A percentile compares a stretch with the other conserved stretches of the same genome.
These are phyloP conservation scores for Xylaria palmicola DNA, from an alignment of 495 filamentous ascomycete genomes.

Conservation along the genomic window DNA sequence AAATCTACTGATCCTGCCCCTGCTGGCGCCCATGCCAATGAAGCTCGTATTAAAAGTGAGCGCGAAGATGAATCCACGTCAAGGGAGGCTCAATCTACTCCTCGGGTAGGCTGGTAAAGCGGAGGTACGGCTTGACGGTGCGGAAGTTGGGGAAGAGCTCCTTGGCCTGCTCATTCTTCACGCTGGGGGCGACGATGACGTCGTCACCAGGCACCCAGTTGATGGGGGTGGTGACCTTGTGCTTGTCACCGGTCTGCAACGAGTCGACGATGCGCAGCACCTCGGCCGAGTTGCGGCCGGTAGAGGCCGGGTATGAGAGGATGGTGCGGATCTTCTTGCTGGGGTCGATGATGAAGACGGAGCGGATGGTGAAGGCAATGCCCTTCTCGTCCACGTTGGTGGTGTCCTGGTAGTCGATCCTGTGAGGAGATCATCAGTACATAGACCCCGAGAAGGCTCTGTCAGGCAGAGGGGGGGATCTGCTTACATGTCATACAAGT, in stretches of 20 bases:
- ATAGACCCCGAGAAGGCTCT: neutral
- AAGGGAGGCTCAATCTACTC: slow-evolving; percentile 26
- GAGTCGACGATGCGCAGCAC: slow-evolving; percentile 94
- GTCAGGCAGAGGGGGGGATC: neutral
- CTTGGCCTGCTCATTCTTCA: slow-evolving; percentile 86
- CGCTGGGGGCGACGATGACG: slow-evolving; percentile 89
- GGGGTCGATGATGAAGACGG: slow-evolving; percentile 98
- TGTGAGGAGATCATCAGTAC: slow-evolving; percentile 28
- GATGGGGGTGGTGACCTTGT: slow-evolving; percentile 89
- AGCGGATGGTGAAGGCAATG: slow-evolving; percentile 97
- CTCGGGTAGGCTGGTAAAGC: slow-evolving; percentile 67
- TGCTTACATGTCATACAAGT: slow-evolving; percentile 90
- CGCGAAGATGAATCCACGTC: neutral
- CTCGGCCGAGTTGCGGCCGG: slow-evolving; percentile 94
- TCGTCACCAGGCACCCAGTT: slow-evolving; percentile 91
- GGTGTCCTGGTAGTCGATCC: slow-evolving; percentile 74
- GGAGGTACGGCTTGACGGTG: slow-evolving; percentile 90
- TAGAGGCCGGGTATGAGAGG: slow-evolving; percentile 94
- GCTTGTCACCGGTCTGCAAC: slow-evolving; percentile 95
- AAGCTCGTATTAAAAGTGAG: neutral
- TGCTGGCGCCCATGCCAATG: neutral
- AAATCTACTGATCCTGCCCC: neutral
- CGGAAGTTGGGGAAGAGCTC: slow-evolving; percentile 87
- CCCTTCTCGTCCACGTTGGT: slow-evolving; percentile 94
- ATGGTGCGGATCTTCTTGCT: slow-evolving; percentile 97